Evolutionary conservation across 495 filamentous ascomycete species (phyloP).

Genomic region (Penicillium longicatenatum): DNA sequence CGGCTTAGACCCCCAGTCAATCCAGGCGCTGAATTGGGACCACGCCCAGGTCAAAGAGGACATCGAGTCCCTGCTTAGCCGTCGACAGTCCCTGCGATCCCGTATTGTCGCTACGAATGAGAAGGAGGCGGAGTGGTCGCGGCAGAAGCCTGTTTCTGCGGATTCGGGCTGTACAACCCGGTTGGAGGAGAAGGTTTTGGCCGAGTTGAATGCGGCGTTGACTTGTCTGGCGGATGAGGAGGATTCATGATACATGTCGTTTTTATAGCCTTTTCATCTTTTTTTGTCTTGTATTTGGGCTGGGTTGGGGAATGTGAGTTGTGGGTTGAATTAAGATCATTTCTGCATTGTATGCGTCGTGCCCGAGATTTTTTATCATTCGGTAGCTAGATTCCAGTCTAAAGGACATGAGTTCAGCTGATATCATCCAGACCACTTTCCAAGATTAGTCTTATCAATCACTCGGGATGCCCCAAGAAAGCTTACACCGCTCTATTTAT

Average conservation of each 20-base stretch:
- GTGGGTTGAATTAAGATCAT: conserved; percentile 12
- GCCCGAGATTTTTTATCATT: not conserved
- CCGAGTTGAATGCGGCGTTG: conserved; percentile 55
- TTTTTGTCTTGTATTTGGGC: conserved; percentile 17
- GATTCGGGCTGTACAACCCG: conserved; percentile 52
- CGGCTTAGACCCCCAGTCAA: conserved; percentile 59
- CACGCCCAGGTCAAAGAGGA: conserved; percentile 68
- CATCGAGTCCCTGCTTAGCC: conserved; percentile 71
- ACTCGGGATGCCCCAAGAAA: not conserved
- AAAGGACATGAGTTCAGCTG: not conserved
- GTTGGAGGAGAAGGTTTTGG: conserved; percentile 73
- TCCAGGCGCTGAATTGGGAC: conserved; percentile 74
- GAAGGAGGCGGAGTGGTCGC: conserved; percentile 66
- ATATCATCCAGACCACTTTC: not conserved
- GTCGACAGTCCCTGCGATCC: conserved; percentile 61
- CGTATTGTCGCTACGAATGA: conserved; percentile 70
- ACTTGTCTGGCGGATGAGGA: conserved; percentile 42
- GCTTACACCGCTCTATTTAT: no score
- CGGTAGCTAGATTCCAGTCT: not conserved
- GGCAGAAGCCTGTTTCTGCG: conserved; percentile 45
- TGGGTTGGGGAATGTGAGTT: conserved; percentile 21
- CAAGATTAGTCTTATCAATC: not conserved
- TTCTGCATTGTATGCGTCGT: not conserved
- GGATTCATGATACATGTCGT: conserved; percentile 35
- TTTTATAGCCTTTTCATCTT: conserved; percentile 19